Evolutionary conservation across 257 asterid species (phyloP), one percentile per base, ranked within the genome.

Genomic region (Phtheirospermum japonicum): DNA sequence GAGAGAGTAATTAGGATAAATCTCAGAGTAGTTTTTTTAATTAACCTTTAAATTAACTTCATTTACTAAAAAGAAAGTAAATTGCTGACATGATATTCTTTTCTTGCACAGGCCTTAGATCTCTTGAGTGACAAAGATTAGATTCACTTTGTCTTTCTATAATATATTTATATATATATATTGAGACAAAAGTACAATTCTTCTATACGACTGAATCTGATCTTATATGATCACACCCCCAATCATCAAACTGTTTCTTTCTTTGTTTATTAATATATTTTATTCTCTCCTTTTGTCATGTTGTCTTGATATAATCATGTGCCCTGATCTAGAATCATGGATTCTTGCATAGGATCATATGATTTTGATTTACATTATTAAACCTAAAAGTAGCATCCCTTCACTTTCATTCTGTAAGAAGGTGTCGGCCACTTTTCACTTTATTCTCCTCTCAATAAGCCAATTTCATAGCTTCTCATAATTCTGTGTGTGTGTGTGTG

Each of bases 371-470:
- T 63, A 30, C 46, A 49, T 14, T 73, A 48, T 51, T 52, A 63
- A 69, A 75, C 52, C 70, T 53, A 66, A 77, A 77, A 80, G 81
- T 64, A 61, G 76, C 76, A 70, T 71, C 73, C 58, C 78, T 57
- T 81, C 88, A 78, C 95, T 83, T 89, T 87, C 78, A 72, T 73
- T 19, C 46, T 74, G 79, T 72, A 79, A 74, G 86, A 78, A 83
- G 79, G 74, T 86, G 93, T 82, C 88, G 82, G 85, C 61, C 52
- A 40, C 90, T 82, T 91, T 90, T 76, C 93, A 84, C 98, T 91
- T 91, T 88, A 91, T 91, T 91, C 97, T 76, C 83, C 89, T 76
- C 75, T n/a, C n/a, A n/a, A n/a, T n/a, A n/a, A n/a, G n/a, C n/a
- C n/a, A n/a, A n/a, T n/a, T n/a, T n/a, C n/a, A n/a, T n/a, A n/a